Base-by-base conservation (phyloP, 108 stramenopile species). In the Fragilariopsis cylindrus region DNA sequence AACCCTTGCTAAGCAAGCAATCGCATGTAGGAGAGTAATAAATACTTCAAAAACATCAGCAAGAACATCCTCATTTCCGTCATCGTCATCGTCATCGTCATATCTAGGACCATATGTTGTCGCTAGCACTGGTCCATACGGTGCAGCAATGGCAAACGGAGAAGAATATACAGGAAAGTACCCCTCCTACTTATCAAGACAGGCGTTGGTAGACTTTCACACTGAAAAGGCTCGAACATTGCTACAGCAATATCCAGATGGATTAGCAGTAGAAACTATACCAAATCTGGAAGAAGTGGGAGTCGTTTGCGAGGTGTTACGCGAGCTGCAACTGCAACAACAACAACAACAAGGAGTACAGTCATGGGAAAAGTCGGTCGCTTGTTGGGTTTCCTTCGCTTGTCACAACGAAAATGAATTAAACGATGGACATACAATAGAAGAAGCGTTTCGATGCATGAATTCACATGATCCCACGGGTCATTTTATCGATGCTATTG, bases 161-260 rank as follows among this genome's bases (percentile, higher is more conserved):
- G 79, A 81, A 1, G 88, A 89, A 80, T 89, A 89, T 72, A 80
- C 80, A 9, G 88, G 88, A 18, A 68, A 80, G 30, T 89, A 86
- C 65, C 70, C 65, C 5, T 5, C 18, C 13, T 43, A 65, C n/a
- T 47, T 46, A 3, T 54, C 73, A 5, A 40, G 56, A 71, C 40
- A 64, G 19, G 79, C 73, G 4, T 50, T 89, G 9, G 49, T 78
- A 8, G 48, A 76, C 18, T 89, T 89, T 84, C 88, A 89, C 72
- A 18, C 52, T 41, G 48, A 62, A 18, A 88, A 85, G 65, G 69
- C n/a, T 12, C 49, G 40, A 7, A 21, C 54, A 7, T 6, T 83
- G 21, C 42, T 69, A 44, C 54, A 58, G 7, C 16, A 54, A 13
- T n/a, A 75, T 9, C 85, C 83, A n/a, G 88, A 89, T 78, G 84